Evolutionary conservation across 2,329 filamentous ascomycete genomes (phyloP), one percentile per base, ranked within the genome.

Genomic region (Ambrosiella cleistominuta): DNA sequence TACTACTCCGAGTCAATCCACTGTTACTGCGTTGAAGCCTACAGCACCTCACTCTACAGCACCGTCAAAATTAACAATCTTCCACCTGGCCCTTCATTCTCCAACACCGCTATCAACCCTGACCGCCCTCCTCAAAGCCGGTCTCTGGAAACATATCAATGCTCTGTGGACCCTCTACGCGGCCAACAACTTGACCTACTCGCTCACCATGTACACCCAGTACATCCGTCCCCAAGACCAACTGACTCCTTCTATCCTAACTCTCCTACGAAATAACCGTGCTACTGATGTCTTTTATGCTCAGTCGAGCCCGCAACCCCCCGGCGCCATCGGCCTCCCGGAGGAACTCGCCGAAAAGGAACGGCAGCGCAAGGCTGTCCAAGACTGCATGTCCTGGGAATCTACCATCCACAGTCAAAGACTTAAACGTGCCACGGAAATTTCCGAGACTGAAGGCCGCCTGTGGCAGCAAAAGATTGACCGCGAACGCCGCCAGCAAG

Each of bases 121-220:
- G 0, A 75, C 75, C 47, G 74, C 77, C 0, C 72, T 85, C 1
- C 70, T 86, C 7, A 81, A 81, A 63, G 78, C 77, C 0, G 80
- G 77, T 49, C 74, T 84, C 69, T 85, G 81, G 80, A 80, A 81
- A 64, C 70, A 77, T 38, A 69, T 85, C 64, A 85, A 85, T 68
- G 75, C 79, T 61, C 70, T 76, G 0, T 79, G 74, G 64, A 80
- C 82, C 62, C 69, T 74, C 61, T 80, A 74, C 66, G 75, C 68
- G 1, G 70, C 76, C 47, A 74, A 75, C 27, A 72, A 70, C 4
- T 74, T 74, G 63, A 79, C 75, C 1, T 85, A 83, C 66, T 85
- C 82, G 0, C 77, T 82, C 0, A 79, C 81, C 2, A 82, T 80
- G 70, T 85, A 85, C 65, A 72, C 82, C 17, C 64, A 66, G 40